Evolutionary conservation across 116 monocot genomes (phyloP).

Genomic region (Iris pallida): DNA sequence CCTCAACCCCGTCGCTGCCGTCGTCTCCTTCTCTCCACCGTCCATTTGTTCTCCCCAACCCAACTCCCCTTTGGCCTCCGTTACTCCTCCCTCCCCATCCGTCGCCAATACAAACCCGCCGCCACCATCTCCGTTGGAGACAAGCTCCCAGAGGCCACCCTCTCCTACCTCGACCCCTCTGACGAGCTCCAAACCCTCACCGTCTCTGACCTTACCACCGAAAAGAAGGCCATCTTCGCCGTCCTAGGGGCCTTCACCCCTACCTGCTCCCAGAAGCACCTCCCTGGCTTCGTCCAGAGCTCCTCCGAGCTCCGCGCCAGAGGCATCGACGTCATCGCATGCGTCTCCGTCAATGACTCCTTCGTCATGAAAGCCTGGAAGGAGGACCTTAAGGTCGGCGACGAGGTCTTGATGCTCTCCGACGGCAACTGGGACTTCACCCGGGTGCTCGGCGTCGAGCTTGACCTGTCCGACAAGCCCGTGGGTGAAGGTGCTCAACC

Average conservation of each 20-base stretch:
- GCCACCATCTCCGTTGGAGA: slow-evolving; percentile 80
- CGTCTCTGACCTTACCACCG: slow-evolving; percentile 74
- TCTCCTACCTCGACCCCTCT: slow-evolving; percentile 65
- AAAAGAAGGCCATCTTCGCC: slow-evolving; percentile 78
- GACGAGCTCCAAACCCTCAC: slow-evolving; percentile 64
- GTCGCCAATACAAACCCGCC: too few relatives aligned
- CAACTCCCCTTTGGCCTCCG: too few relatives aligned
- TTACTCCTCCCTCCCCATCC: too few relatives aligned
- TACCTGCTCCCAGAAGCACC: slow-evolving; percentile 93
- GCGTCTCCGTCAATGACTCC: slow-evolving; percentile 16
- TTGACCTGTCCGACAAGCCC: too few relatives aligned
- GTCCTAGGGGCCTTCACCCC: slow-evolving; percentile 98
- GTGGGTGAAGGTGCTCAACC: too few relatives aligned
- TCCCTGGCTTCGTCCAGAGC: slow-evolving; percentile 84
- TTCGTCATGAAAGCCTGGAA: slow-evolving; percentile 18
- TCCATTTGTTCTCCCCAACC: too few relatives aligned
- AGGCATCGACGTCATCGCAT: slow-evolving; percentile 55
- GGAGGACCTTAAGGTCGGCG: slow-evolving; percentile 11
- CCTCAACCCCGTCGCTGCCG: too few relatives aligned
- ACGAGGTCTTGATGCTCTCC: slow-evolving; percentile 43
- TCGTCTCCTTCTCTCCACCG: too few relatives aligned
- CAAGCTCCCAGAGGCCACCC: slow-evolving; percentile 78
- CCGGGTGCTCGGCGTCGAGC: slow-evolving; percentile 65
- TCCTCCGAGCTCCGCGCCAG: slow-evolving; percentile 60
- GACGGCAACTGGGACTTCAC: slow-evolving; percentile 89